phyloP scores from a whole-genome alignment of 2,329 filamentous ascomycete genomes.

The Claviceps sorghi region DNA sequence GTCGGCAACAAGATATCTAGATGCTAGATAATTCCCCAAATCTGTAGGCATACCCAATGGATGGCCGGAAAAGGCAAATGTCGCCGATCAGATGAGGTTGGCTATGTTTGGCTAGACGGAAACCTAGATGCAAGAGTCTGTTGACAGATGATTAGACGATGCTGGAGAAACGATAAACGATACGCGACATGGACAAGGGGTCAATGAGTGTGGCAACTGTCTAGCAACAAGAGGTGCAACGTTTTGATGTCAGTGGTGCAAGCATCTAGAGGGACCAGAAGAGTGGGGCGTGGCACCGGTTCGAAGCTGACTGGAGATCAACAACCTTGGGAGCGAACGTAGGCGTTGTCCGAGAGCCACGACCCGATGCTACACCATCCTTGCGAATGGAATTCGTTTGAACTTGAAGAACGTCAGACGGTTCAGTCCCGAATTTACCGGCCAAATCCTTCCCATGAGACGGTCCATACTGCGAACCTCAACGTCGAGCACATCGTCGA shows the following conservation, averaged over 20 bases:
- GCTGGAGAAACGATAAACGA: neutral
- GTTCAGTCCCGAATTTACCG: neutral
- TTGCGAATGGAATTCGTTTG: neutral
- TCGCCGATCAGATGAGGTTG: neutral
- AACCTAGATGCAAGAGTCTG: neutral
- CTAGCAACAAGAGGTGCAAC: neutral
- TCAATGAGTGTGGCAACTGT: too few relatives aligned
- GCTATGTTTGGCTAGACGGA: neutral
- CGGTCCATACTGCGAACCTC: neutral
- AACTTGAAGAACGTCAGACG: neutral
- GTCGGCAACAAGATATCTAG: conserved; percentile 64
- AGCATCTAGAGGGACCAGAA: neutral
- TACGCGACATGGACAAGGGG: neutral
- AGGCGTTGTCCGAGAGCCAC: neutral
- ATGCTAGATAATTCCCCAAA: conserved; percentile 74
- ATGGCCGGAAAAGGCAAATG: neutral
- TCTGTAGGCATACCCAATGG: conserved; percentile 34
- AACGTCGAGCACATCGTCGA: conserved; percentile 4
- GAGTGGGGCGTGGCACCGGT: neutral
- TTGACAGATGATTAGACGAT: neutral
- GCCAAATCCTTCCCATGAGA: neutral
- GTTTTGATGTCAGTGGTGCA: too few relatives aligned
- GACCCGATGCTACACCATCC: neutral
- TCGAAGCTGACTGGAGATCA: neutral
- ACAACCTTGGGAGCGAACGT: neutral